phyloP scores from a whole-genome alignment of 2,329 filamentous ascomycete species.

The Fusarium kyushuense region DNA sequence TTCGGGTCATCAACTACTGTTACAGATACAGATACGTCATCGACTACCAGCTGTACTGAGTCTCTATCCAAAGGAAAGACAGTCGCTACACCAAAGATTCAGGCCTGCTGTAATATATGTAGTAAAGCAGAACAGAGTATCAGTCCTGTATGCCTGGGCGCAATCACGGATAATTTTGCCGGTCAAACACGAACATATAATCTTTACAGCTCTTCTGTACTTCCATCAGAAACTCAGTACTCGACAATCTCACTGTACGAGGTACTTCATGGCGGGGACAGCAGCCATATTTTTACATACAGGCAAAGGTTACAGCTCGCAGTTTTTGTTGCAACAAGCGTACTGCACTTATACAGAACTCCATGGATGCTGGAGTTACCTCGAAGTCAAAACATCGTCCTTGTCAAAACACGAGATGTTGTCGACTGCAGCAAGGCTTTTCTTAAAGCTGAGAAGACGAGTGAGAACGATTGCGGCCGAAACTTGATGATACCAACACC shows the following conservation, averaged over 20 bases:
- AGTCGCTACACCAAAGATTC: rapidly evolving
- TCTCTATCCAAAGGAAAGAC: too few species aligned
- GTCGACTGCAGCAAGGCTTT: not conserved
- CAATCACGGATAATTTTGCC: not conserved
- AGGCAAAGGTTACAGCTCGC: not conserved
- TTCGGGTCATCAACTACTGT: not conserved
- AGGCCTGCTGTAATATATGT: not conserved
- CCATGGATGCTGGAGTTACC: not conserved
- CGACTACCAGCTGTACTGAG: not conserved
- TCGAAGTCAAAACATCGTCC: not conserved
- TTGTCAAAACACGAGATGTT: not conserved
- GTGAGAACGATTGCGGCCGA: rapidly evolving
- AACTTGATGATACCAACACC: not conserved
- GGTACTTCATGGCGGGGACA: not conserved
- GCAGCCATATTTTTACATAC: not conserved
- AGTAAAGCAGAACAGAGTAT: not conserved
- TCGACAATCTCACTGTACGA: not conserved
- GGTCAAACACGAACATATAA: not conserved
- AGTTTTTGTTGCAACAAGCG: not conserved
- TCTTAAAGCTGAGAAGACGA: not conserved
- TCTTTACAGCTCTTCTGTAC: not conserved
- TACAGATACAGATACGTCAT: not conserved
- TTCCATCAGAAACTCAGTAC: too few species aligned
- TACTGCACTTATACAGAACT: not conserved
- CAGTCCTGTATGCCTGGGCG: not conserved